A percentile compares a stretch with the other conserved stretches of the same genome.
Conservation (phyloP, 2,329 filamentous ascomycete genomes). For the Zymoseptoria crescenta region DNA sequence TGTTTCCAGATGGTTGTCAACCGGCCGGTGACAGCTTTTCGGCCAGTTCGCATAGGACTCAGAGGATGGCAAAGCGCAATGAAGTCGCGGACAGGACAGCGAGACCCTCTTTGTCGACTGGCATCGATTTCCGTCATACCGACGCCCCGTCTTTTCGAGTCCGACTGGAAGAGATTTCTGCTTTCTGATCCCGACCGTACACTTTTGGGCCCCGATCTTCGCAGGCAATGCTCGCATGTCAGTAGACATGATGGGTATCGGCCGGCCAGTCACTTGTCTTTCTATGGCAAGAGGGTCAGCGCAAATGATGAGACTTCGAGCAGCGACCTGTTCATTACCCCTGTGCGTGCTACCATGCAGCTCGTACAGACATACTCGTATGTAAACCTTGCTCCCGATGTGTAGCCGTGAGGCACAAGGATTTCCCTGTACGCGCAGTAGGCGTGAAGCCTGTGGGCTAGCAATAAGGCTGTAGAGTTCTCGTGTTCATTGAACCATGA, state of each 20-base stretch:
- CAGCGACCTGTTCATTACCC: background rate
- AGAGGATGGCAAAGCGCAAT: too few relatives aligned
- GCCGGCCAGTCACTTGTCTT: too few relatives aligned
- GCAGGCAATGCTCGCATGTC: background rate
- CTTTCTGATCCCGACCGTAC: background rate
- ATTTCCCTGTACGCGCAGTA: background rate
- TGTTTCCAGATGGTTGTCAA: too few relatives aligned
- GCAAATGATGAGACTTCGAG: background rate
- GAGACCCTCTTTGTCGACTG: too few relatives aligned
- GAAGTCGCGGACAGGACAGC: too few relatives aligned
- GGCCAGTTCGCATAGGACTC: too few relatives aligned
- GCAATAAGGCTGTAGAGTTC: background rate
- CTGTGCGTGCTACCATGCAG: background rate
- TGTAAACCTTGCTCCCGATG: background rate
- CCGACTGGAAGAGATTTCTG: background rate
- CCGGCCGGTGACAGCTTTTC: too few relatives aligned
- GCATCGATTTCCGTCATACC: too few relatives aligned
- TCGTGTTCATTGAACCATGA: background rate
- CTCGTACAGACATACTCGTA: background rate
- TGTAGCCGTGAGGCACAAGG: background rate
- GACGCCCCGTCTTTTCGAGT: background rate
- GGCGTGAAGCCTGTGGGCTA: background rate
- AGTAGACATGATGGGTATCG: background rate
- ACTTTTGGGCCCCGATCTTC: background rate
- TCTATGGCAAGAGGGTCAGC: background rate